Percentiles rank a stretch among this genome's conserved stretches.
Evolutionary conservation across 148 eudicot species (phyloP).

Genomic region (Fagopyrum tataricum): DNA sequence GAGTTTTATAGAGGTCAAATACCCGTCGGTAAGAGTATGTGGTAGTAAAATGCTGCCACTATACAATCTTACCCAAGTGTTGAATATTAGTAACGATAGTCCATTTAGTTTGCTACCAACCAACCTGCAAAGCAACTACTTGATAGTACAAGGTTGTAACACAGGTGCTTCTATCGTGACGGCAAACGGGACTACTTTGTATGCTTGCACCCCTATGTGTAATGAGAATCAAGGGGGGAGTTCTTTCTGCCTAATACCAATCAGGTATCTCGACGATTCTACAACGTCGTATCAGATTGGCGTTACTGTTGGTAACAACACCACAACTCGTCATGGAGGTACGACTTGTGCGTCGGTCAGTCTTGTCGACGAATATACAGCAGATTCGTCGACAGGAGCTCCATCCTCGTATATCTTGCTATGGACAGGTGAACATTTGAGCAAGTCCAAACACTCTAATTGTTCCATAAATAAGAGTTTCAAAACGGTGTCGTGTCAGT

Average conservation of each 20-base stretch:
- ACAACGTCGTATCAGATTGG: neutral
- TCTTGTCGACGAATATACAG: neutral
- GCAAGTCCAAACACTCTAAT: neutral
- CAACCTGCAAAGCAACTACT: neutral
- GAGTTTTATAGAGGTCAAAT: neutral
- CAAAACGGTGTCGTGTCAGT: neutral
- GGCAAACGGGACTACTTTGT: neutral
- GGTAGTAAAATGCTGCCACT: neutral
- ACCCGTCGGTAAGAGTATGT: neutral
- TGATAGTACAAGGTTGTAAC: neutral
- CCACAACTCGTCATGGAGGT: too few relatives aligned
- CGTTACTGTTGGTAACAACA: neutral
- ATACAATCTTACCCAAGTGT: neutral
- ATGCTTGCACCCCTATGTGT: neutral
- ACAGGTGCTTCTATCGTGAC: neutral
- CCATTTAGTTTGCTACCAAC: neutral
- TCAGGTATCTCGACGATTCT: neutral
- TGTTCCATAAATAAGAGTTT: neutral
- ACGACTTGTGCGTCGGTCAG: neutral
- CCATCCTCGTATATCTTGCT: neutral
- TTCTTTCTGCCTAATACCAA: neutral
- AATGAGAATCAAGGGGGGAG: neutral
- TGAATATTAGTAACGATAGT: neutral
- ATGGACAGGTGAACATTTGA: neutral
- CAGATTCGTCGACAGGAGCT: neutral